A percentile compares a stretch with the other conserved stretches of the same genome.
phyloP scores from a whole-genome alignment of 1,139 yeast genomes.

The Kodamaea plutei region DNA sequence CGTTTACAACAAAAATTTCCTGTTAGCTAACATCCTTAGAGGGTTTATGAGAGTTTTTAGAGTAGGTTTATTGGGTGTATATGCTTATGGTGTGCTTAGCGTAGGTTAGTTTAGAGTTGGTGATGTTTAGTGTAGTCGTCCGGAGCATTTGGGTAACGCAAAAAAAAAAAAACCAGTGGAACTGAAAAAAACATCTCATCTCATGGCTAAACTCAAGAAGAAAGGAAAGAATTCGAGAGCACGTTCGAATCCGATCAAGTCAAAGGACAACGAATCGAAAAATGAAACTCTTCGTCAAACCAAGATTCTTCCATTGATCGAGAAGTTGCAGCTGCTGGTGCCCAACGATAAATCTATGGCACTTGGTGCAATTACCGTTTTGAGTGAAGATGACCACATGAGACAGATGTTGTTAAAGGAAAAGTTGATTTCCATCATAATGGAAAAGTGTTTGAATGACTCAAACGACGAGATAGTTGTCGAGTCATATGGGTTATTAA shows the following conservation, averaged over 20 bases:
- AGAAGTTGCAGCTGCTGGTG: slow-evolving; percentile 56
- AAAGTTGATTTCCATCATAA: slow-evolving; percentile 55
- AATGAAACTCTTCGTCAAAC: slow-evolving; percentile 50
- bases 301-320: slow-evolving; percentile 65
- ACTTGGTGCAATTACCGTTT: slow-evolving; percentile 63
- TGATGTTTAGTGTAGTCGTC: no score
- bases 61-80: no score
- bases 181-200: no score
- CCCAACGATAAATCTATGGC: slow-evolving; percentile 80
- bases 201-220: slow-evolving; percentile 75
- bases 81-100: no score
- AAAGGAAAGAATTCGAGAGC: slow-evolving; percentile 58
- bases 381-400: slow-evolving; percentile 65
- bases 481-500: slow-evolving; percentile 73
- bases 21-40: no score
- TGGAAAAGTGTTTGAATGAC: slow-evolving; percentile 67
- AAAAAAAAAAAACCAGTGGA: no score
- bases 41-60: no score
- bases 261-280: slow-evolving; percentile 25
- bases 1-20: no score
- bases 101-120: no score
- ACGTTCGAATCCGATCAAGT: slow-evolving; percentile 43
- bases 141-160: no score
- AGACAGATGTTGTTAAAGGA: slow-evolving; percentile 67
- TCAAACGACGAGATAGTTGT: slow-evolving; percentile 69